These are phyloP conservation scores for Vaccinium darrowii DNA, from an alignment of 148 eudicot genomes.

Conservation along the genomic window DNA sequence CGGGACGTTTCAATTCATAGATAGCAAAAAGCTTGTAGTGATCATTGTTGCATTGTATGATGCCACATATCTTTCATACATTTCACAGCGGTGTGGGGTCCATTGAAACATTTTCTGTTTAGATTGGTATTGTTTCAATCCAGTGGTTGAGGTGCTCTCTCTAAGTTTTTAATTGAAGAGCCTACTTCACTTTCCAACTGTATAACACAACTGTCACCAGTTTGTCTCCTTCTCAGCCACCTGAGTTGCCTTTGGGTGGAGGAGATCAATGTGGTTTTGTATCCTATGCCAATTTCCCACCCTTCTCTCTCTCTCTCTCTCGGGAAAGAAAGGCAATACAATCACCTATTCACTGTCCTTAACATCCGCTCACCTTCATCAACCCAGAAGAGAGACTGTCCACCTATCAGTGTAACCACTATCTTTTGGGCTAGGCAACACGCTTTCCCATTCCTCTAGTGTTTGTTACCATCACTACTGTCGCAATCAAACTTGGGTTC, in stretches of 20 bases:
- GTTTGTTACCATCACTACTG: background rate
- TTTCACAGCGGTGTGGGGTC: background rate
- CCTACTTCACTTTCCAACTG: background rate
- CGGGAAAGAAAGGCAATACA: background rate
- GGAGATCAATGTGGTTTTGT: background rate
- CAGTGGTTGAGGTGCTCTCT: background rate
- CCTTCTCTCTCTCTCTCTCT: background rate
- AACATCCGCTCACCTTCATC: background rate
- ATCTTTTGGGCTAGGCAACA: background rate
- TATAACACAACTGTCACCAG: background rate
- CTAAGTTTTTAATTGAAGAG: background rate
- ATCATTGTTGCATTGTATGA: background rate
- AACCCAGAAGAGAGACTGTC: background rate
- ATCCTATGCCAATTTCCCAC: background rate
- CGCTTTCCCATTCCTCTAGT: background rate
- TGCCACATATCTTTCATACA: background rate
- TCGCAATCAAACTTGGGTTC: background rate
- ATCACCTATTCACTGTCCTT: background rate
- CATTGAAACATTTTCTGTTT: background rate
- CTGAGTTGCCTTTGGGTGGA: background rate
- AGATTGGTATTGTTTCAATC: background rate
- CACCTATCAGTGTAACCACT: background rate
- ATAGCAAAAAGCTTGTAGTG: background rate
- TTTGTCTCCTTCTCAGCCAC: background rate
- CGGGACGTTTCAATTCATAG: background rate